Evolutionary conservation across 768 basidiomycete genomes (phyloP), one percentile per base, ranked within the genome.

Genomic region (Suillus lakei): DNA sequence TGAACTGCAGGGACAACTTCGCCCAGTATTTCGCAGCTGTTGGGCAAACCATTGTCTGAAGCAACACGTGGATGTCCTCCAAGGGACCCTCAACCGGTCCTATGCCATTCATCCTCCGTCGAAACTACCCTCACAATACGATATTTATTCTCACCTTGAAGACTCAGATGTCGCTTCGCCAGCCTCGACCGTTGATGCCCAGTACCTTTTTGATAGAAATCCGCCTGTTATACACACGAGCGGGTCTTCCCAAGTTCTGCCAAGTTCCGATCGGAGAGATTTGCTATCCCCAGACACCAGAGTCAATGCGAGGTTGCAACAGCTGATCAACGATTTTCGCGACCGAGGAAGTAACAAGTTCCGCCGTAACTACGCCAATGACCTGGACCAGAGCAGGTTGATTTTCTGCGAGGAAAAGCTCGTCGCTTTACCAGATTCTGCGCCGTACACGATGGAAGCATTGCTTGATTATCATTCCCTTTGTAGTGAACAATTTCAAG

Each of bases 321-420:
- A 38, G 28, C 54, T 74, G 1, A 61, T 73, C n/a, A 5, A 50
- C 3, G 44, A 46, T 0, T 58, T 64, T 4, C 46, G 61, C 18
- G 36, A 21, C 1, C 64, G 54, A 2, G 26, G 65, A 26, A 46
- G 36, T 12, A 62, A 58, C 13, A 5, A 63, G 30, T 67, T 74
- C 34, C 63, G 69, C 16, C 62, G 4, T 18, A 54, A 64, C 8
- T 74, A 73, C 30, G 62, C 68, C 21, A 9, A 63, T 18, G 62
- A 44, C 13, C 63, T 70, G 3, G 46, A 50, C 15, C 10, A 23
- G 36, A 75, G 51, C 30, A 53, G 30, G 18, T 32, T 9, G 10
- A 3, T 3, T 5, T 32, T 32, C 18, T 53, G 51, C 30, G 5
- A 53, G 21, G 51, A 53, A 32, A 53, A 53, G 30, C 18, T 12